Conservation (phyloP, 495 filamentous ascomycete genomes). For the Neurospora sp. region DNA sequence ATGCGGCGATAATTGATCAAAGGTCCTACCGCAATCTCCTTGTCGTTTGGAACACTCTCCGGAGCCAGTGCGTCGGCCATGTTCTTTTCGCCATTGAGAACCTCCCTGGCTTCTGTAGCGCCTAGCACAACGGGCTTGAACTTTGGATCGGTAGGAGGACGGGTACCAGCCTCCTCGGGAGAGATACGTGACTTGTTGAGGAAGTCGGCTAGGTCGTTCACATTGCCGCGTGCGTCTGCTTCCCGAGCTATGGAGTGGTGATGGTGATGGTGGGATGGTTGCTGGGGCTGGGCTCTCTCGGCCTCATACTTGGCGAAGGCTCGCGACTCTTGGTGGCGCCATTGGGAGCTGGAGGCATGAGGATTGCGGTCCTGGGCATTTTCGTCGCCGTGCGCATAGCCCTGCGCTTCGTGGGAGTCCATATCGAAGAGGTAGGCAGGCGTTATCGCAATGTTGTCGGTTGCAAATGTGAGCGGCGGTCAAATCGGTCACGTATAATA, state of each 20-base stretch:
- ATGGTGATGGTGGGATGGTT: slow-evolving; percentile 16
- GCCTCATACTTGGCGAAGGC: slow-evolving; percentile 25
- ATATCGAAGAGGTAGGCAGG: neutral
- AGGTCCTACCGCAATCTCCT: slow-evolving; percentile 68
- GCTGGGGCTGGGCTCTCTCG: neutral
- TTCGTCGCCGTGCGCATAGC: slow-evolving; percentile 9
- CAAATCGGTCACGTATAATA: neutral
- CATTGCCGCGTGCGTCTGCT: slow-evolving; percentile 26
- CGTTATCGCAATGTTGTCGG: neutral
- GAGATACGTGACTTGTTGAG: slow-evolving; percentile 38
- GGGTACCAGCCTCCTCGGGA: slow-evolving; percentile 10
- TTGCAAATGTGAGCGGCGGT: neutral
- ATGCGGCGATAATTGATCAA: slow-evolving; percentile 78
- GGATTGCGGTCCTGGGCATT: slow-evolving; percentile 24
- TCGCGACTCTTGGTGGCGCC: slow-evolving; percentile 44
- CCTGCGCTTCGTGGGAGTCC: slow-evolving; percentile 7
- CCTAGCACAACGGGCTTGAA: slow-evolving; percentile 34
- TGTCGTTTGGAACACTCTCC: slow-evolving; percentile 22
- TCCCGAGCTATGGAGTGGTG: slow-evolving; percentile 27
- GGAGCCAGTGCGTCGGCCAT: neutral
- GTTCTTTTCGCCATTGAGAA: neutral
- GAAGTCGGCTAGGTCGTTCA: slow-evolving; percentile 38
- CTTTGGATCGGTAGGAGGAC: slow-evolving; percentile 5
- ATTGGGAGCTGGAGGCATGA: slow-evolving; percentile 36
- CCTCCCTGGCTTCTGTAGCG: slow-evolving; percentile 19